phyloP scores from a whole-genome alignment of 495 filamentous ascomycete species.

The Recurvomyces mirabilis region DNA sequence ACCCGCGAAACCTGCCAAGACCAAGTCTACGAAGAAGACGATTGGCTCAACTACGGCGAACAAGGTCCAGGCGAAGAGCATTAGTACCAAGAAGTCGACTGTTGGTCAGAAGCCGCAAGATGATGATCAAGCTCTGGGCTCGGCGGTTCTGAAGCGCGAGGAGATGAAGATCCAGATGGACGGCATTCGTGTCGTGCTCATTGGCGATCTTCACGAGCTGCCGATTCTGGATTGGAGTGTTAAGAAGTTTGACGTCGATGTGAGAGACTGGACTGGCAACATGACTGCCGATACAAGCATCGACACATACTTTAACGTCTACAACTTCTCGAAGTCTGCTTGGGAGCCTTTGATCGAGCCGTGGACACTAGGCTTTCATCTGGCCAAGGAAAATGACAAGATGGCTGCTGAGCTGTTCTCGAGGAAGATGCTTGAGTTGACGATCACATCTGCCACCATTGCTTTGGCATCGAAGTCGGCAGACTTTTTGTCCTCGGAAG shows the following conservation, averaged over 20 bases:
- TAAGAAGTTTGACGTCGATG: conserved; percentile 72
- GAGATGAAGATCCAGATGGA: conserved; percentile 74
- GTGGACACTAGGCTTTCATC: conserved; percentile 84
- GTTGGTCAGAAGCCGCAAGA: conserved; percentile 24
- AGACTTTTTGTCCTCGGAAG: conserved; percentile 75
- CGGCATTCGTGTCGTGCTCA: conserved; percentile 84
- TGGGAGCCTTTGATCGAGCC: conserved; percentile 97
- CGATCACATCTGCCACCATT: conserved; percentile 86
- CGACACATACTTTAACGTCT: conserved; percentile 89
- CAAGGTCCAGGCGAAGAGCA: conserved; percentile 32
- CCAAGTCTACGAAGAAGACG: conserved; percentile 35
- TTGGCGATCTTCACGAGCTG: conserved; percentile 89
- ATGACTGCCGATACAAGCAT: conserved; percentile 79
- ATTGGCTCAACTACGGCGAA: conserved; percentile 52
- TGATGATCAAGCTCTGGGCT: conserved; percentile 30
- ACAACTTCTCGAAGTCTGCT: conserved; percentile 96
- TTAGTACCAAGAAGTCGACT: conserved; percentile 29
- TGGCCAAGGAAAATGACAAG: conserved; percentile 67
- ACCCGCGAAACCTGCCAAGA: conserved; percentile 1
- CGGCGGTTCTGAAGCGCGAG: conserved; percentile 60
- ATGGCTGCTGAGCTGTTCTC: conserved; percentile 79
- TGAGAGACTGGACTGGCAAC: conserved; percentile 81
- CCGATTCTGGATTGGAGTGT: conserved; percentile 90
- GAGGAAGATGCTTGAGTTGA: conserved; percentile 80
- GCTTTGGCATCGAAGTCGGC: conserved; percentile 85